Base-by-base conservation (phyloP, 1,284 basidiomycete species). In the Ganoderma resinaceum region DNA sequence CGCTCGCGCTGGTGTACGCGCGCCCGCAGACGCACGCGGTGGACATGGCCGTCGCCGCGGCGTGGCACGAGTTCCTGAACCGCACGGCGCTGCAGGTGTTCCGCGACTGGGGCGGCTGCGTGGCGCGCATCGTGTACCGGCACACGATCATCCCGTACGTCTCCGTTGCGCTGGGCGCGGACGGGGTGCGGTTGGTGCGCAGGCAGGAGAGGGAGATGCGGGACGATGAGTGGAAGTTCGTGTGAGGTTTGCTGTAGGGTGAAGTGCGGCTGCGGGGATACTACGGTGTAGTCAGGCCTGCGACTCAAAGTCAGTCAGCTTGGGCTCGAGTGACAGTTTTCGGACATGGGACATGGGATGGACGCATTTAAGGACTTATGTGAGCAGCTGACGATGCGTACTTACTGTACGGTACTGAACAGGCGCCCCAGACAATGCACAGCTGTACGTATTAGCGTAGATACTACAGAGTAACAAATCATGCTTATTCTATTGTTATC, bases 141-240 rank as follows among this genome's bases (percentile, higher is more conserved):
- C 67, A 65, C 37, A 65, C 67, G 40, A 65, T 65, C 43, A 65
- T 65, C 35, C 64, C 67, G 40, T 65, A 40, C 35, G 63, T 68
- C 40, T 62, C 52, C 9, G 67, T 58, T 8, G 14, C 52, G 42
- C 43, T 68, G 33, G 38, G 37, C 43, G 31, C n/a, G 23, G 42
- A 58, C 14, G 52, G 61, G 18, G 59, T 26, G 37, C 52, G 61
- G 3, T 40, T 68, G 26, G 63, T 68, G 5, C 33, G 52, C 7
- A 31, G 7, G 42, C 33, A 62, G 55, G 53, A 68, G 9, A 31
- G 5, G 40, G 33, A 38, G 35, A 68, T 65, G 63, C 20, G 60
- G 23, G 67, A 62, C 5, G 63, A 65, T 6, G 52, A 43, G 42
- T 65, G 63, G 67, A 68, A 52, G 38, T n/a, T 7, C 8, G 58